Evolutionary conservation across 1,284 basidiomycete species (phyloP).

Genomic region (Apiotrichum domesticum): DNA sequence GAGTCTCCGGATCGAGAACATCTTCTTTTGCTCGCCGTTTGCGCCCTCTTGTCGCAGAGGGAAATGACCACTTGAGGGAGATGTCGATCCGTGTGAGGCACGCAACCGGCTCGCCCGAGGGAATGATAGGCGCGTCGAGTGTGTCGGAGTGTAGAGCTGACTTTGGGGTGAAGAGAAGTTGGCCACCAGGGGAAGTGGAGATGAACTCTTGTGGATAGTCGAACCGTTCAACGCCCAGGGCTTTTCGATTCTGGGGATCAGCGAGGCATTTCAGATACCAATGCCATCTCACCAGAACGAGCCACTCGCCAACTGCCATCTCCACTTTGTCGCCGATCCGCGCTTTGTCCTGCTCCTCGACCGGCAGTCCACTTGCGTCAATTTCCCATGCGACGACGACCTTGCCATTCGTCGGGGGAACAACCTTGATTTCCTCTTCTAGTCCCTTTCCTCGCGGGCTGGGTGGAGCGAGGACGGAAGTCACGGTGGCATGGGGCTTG

Average conservation of each 20-base stretch:
- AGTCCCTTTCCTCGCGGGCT: conserved; percentile 10
- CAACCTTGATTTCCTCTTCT: conserved; percentile 20
- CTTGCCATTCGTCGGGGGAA: conserved; percentile 19
- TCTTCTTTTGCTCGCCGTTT: too few relatives aligned
- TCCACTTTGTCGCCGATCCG: background rate
- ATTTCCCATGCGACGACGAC: conserved; percentile 9
- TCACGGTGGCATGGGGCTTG: conserved; percentile 10
- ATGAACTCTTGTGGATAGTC: background rate
- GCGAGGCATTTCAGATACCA: too few relatives aligned
- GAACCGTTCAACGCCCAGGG: conserved; percentile 1
- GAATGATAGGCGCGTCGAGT: background rate
- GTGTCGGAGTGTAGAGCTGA: background rate
- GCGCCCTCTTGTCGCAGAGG: background rate
- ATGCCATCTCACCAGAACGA: background rate
- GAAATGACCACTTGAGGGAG: conserved; percentile 1
- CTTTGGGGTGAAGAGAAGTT: background rate
- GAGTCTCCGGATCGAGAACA: too few relatives aligned
- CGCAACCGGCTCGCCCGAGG: conserved; percentile 2
- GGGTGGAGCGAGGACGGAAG: conserved; percentile 11
- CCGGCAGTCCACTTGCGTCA: background rate
- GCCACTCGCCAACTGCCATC: background rate
- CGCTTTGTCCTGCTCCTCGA: background rate
- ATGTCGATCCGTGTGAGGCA: background rate
- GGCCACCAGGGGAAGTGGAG: background rate
- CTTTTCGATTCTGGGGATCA: conserved; percentile 1